Evolutionary conservation across 2,329 filamentous ascomycete species (phyloP), one percentile per base, ranked within the genome.

Genomic region (Emmonsia crescens): DNA sequence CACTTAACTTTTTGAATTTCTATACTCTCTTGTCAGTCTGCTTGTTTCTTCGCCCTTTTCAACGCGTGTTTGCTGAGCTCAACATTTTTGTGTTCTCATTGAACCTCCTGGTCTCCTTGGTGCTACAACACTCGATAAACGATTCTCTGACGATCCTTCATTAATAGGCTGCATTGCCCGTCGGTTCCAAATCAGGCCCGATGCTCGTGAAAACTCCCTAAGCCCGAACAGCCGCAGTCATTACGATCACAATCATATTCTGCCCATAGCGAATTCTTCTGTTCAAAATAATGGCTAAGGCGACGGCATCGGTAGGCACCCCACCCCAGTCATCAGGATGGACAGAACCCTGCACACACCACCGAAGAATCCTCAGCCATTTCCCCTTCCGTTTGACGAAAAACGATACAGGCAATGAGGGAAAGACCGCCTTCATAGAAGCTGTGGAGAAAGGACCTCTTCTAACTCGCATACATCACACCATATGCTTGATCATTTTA

Each of bases 401-500:
- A 72, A 75, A 77, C 75, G 24, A 31, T 44, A 77, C 79, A 75
- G 71, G 78, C 72, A 74, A 77, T 76, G 75, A 79, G 79, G 71
- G 75, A 77, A 71, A 77, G 78, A 64, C 79, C 82, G 59, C 82
- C 80, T 60, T 81, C 81, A 67, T 83, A 82, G 75, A 71, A 60
- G 49, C 69, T 62, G 65, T 70, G 63, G 66, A 68, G 31, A 70
- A 70, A 59, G 62, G 64, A 38, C 63, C 68, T 44, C 78, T 80
- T 72, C 74, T 74, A 62, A 74, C 77, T 66, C 80, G 84, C 67
- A 76, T 83, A 67, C 79, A 80, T 66, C 78, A 79, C 63, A 76
- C 76, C 72, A 75, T 80, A 66, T 81, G 79, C 80, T 81, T 77
- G 71, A 84, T 85, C 69, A 68, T 92, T 64, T 81, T 85, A 51